Percentiles rank a stretch among this genome's conserved stretches.
Evolutionary conservation across 2,329 filamentous ascomycete genomes (phyloP).

Genomic region (Cercospora berteroae): DNA sequence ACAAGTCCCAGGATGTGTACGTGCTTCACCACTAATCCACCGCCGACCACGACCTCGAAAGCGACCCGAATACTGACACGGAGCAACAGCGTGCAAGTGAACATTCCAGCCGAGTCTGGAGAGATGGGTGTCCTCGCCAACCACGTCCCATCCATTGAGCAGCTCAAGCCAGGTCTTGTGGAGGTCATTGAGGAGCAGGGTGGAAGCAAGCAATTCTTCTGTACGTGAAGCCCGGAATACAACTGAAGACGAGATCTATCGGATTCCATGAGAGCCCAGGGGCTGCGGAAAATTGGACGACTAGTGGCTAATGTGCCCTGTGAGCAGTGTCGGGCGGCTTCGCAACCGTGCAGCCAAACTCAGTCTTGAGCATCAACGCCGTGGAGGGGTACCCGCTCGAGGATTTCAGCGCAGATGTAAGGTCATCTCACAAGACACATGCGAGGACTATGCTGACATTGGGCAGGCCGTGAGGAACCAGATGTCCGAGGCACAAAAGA

Average conservation of each 20-base stretch:
- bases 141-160: constrained; percentile 98
- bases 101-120: constrained; percentile 95
- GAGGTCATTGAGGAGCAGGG: constrained; percentile 94
- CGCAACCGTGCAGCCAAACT: constrained; percentile 93
- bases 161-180: constrained; percentile 93
- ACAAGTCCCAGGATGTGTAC: constrained; percentile 70
- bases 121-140: constrained; percentile 99
- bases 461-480: constrained; percentile 75
- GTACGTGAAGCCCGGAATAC: constrained; percentile 58
- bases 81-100: constrained; percentile 81
- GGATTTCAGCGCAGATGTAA: constrained; percentile 85
- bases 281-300: not conserved
- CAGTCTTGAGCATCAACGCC: constrained; percentile 93
- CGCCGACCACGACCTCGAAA: constrained; percentile 7
- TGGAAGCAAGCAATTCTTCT: constrained; percentile 94
- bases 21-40: constrained; percentile 37
- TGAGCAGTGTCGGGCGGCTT: constrained; percentile 87
- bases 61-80: constrained; percentile 27
- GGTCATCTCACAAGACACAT: not conserved
- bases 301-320: constrained; percentile 11
- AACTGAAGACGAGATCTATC: not conserved
- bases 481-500: constrained; percentile 93
- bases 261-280: not conserved
- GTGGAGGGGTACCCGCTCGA: constrained; percentile 92
- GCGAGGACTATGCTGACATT: not conserved